Percentiles rank a stretch among this genome's conserved stretches.
phyloP scores from a whole-genome alignment of 352 stramenopile species.

The Phytophthora meadii region DNA sequence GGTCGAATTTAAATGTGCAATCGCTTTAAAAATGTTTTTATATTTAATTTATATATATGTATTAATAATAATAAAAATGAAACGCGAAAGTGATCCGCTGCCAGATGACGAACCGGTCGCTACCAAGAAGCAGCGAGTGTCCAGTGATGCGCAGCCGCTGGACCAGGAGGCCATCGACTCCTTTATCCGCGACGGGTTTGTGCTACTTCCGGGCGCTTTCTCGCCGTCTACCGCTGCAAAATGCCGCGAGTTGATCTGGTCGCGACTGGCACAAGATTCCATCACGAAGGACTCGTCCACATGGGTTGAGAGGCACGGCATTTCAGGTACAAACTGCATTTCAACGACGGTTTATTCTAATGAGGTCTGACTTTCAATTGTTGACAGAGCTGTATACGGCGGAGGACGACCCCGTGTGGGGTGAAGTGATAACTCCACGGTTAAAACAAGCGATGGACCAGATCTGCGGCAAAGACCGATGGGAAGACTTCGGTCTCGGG shows the following conservation, averaged over 20 bases:
- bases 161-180: slow-evolving; percentile 38
- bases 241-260: slow-evolving; percentile 59
- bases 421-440: slow-evolving; percentile 46
- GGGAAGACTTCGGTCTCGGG: slow-evolving; percentile 76
- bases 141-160: slow-evolving; percentile 27
- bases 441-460: slow-evolving; percentile 72
- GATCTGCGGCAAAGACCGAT: slow-evolving; percentile 65
- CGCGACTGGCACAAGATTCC: slow-evolving; percentile 41
- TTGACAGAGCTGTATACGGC: slow-evolving; percentile 54
- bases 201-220: slow-evolving; percentile 69
- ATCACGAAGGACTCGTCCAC: slow-evolving; percentile 49
- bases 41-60: no score
- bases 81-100: slow-evolving; percentile 3
- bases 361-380: slow-evolving; percentile 1
- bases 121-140: slow-evolving; percentile 32
- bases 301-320: slow-evolving; percentile 68
- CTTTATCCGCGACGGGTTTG: slow-evolving; percentile 78
- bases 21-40: slow-evolving; percentile 16
- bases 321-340: slow-evolving; percentile 41
- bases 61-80: slow-evolving; percentile 17
- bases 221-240: slow-evolving; percentile 42
- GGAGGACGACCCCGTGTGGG: slow-evolving; percentile 51
- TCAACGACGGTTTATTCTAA: neutral
- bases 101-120: neutral
- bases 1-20: no score